phyloP scores from a whole-genome alignment of 176 grass and related monocot species.

The Poa pratensis region DNA sequence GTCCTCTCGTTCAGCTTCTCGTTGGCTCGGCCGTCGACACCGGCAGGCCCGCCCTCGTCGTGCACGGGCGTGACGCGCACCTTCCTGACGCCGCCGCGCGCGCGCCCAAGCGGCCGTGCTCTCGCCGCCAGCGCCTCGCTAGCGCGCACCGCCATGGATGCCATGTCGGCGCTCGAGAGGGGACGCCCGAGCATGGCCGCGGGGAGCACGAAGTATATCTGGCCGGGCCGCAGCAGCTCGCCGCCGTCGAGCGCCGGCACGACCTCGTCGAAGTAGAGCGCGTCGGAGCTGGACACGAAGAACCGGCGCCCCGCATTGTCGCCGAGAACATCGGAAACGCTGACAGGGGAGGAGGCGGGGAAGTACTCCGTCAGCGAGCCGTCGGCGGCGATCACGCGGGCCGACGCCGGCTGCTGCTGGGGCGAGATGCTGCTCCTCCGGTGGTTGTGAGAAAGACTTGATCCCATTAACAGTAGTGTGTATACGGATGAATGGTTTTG shows the following conservation, averaged over 20 bases:
- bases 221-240: conserved; percentile 52
- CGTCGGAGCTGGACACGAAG: conserved; percentile 68
- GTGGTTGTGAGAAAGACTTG: conserved; percentile 48
- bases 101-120: neutral
- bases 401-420: conserved; percentile 34
- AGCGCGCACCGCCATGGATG: conserved; percentile 62
- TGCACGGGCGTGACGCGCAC: conserved; percentile 46
- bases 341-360: neutral
- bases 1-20: conserved; percentile 61
- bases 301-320: conserved; percentile 10
- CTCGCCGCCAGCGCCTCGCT: conserved; percentile 47
- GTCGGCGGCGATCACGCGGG: conserved; percentile 55
- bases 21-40: conserved; percentile 31
- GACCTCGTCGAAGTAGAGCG: conserved; percentile 63
- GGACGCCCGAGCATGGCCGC: conserved; percentile 34
- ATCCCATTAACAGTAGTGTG: conserved; percentile 49
- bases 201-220: conserved; percentile 53
- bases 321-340: conserved; percentile 46
- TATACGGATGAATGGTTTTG: neutral
- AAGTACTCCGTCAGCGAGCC: conserved; percentile 61
- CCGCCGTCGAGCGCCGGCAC: conserved; percentile 36
- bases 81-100: conserved; percentile 19
- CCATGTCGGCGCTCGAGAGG: conserved; percentile 65
- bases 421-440: conserved; percentile 44
- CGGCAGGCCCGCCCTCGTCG: neutral